A percentile compares a stretch with the other conserved stretches of the same genome.
Evolutionary conservation across 2,329 filamentous ascomycete species (phyloP).

Genomic region (Epichloe brachyelytri): DNA sequence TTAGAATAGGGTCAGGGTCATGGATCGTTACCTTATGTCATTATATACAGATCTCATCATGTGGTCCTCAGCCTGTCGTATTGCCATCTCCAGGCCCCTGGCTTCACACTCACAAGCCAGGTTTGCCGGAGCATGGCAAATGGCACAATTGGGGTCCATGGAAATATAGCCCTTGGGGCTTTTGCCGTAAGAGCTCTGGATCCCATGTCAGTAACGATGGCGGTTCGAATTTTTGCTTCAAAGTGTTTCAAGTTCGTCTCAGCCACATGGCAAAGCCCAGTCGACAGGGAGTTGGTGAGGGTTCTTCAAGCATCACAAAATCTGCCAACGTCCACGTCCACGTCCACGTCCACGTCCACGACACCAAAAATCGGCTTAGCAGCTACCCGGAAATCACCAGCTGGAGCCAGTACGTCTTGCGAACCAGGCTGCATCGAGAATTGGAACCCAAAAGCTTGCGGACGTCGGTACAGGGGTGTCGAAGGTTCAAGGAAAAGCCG

Average conservation of each 20-base stretch:
- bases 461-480: not conserved
- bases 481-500: not conserved
- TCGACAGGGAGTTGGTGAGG: not conserved
- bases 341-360: not conserved
- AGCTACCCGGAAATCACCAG: not conserved
- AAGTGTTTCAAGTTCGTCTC: not conserved
- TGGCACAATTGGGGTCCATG: constrained; percentile 59
- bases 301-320: not conserved
- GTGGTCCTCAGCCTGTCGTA: constrained; percentile 48
- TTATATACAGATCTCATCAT: constrained; percentile 51
- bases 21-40: constrained; percentile 43
- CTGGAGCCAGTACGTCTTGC: not conserved
- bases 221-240: not conserved
- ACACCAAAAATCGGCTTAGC: not conserved
- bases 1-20: not conserved
- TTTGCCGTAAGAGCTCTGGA: constrained; percentile 28
- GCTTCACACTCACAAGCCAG: constrained; percentile 53
- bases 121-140: constrained; percentile 47
- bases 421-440: not conserved
- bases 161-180: constrained; percentile 37
- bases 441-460: not conserved
- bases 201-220: constrained; percentile 35
- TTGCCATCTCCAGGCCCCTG: constrained; percentile 48
- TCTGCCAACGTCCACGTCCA: not conserved
- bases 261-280: not conserved